Conservation (phyloP, 306 rosid genomes). For the Citrullus amarus region DNA sequence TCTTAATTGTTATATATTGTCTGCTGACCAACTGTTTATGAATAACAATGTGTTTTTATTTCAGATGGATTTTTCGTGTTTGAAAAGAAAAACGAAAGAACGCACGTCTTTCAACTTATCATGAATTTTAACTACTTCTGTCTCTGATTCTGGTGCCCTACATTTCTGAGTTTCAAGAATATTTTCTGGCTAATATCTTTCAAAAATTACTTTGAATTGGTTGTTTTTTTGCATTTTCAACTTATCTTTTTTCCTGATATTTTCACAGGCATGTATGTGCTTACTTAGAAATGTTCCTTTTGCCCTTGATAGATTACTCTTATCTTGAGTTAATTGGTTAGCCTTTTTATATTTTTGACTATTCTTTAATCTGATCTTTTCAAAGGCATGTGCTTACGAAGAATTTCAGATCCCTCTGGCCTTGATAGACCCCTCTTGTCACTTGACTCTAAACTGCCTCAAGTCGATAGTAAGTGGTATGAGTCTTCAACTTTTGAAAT, state of each 20-base stretch:
- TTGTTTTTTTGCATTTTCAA: conserved; percentile 13
- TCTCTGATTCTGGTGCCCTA: not conserved
- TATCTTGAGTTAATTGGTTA: conserved; percentile 20
- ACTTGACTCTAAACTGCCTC: conserved; percentile 37
- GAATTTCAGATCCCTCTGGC: conserved; percentile 54
- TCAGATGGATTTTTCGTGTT: not conserved
- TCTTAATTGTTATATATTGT: not conserved
- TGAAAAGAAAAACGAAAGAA: not conserved
- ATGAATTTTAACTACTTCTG: not conserved
- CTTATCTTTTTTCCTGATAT: conserved; percentile 18
- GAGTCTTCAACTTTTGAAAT: conserved; percentile 15
- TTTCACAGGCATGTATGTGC: conserved; percentile 60
- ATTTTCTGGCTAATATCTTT: not conserved
- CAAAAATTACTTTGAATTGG: conserved; percentile 24
- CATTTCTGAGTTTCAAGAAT: not conserved
- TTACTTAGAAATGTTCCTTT: conserved; percentile 54
- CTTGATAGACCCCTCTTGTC: conserved; percentile 61
- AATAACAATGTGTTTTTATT: not conserved
- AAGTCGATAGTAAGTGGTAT: conserved; percentile 67
- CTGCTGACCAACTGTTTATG: not conserved
- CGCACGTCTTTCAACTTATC: not conserved
- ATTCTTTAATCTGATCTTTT: conserved; percentile 21
- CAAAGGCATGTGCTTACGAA: conserved; percentile 81
- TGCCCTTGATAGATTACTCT: conserved; percentile 50
- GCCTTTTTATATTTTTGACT: conserved; percentile 17